Conservation (phyloP, 2,329 filamentous ascomycete genomes). For the Xylaria digitata region DNA sequence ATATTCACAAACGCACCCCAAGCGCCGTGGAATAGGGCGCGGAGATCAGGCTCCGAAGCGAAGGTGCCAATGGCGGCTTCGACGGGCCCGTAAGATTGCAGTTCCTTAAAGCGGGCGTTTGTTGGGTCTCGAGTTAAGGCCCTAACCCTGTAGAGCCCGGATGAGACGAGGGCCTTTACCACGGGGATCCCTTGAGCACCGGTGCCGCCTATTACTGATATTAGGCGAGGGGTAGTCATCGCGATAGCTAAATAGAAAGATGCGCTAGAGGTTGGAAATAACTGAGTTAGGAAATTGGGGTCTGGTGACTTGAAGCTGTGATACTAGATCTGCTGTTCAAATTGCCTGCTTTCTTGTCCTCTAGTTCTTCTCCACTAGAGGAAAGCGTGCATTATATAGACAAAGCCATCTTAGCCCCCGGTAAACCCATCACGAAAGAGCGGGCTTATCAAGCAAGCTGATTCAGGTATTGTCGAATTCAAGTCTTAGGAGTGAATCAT, state of each 20-base stretch:
- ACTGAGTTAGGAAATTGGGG: background rate
- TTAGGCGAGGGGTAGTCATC: constrained; percentile 17
- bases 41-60: constrained; percentile 18
- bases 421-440: background rate
- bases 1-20: constrained; percentile 26
- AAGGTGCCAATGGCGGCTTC: constrained; percentile 17
- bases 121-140: constrained; percentile 19
- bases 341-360: background rate
- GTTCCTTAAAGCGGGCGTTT: constrained; percentile 23
- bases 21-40: constrained; percentile 11
- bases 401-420: background rate
- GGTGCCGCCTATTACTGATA: constrained; percentile 16
- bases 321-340: no score
- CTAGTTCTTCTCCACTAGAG: background rate
- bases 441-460: background rate
- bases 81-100: constrained; percentile 24
- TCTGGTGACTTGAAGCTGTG: background rate
- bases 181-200: constrained; percentile 21
- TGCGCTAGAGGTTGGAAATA: background rate
- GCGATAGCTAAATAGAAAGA: background rate
- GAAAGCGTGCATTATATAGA: constrained; percentile 4
- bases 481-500: background rate
- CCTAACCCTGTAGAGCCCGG: constrained; percentile 16
- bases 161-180: constrained; percentile 21
- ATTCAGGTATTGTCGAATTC: background rate